Evolutionary conservation across 345 rosid genomes (phyloP), one percentile per base, ranked within the genome.

Genomic region (Ceriops decandra): DNA sequence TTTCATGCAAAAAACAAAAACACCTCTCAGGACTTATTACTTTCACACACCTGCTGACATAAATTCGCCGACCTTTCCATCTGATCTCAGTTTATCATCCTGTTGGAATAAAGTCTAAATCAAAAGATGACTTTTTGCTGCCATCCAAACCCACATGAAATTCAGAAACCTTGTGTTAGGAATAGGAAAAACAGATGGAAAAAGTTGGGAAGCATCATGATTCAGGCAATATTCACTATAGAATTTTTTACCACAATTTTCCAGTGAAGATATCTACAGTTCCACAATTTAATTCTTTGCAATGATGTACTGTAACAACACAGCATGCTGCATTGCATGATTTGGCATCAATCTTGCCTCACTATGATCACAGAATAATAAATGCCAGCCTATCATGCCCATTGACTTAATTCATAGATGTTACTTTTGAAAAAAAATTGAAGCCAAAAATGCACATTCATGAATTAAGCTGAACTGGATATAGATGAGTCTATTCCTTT

Each of bases 11-110:
- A 66, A 30, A 60, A 8, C 63, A 28, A 66, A 30, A 60, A 8
- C 63, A 36, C 21, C 52, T 16, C 20, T 46, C 59, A 21, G 20
- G 74, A 42, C 64, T 20, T 19, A 54, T 66, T 66, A n/a, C 60
- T 66, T 66, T 62, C 75, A 76, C 17, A 33, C 54, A 32, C 59
- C 30, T 9, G 30, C 59, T 22, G 30, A 8, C 59, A 56, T 56
- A 56, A 24, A 22, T 22, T 27, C 24, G 5, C 59, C 17, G 0
- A 24, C 59, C 59, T 56, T 8, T 10, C 28, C 30, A 56, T 56
- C 59, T 21, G 26, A 9, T 56, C 28, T 56, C 59, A 13, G 49
- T 24, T 24, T n/a, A 56, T 56, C 30, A 15, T 56, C 59, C 30
- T 8, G 16, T 27, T 56, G 24, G 59, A 22, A 56, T 56, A 15